A percentile compares a stretch with the other conserved stretches of the same genome.
These are phyloP conservation scores for Neopestalotiopsis sp. DNA, from an alignment of 2,329 filamentous ascomycete species.

Conservation along the genomic window DNA sequence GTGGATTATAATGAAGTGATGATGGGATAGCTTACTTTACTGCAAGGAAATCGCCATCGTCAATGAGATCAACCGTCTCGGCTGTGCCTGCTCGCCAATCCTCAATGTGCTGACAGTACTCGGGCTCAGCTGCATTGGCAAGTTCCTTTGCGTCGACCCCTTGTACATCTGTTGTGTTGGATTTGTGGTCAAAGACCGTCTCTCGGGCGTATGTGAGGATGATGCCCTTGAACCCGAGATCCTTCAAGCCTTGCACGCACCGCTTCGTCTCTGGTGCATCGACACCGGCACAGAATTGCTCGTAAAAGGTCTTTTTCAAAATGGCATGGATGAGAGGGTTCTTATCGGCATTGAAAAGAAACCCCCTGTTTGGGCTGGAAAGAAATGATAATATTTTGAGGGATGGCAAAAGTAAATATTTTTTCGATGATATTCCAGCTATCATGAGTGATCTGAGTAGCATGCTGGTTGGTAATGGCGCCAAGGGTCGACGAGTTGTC, in stretches of 20 bases:
- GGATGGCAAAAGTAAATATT: slow-evolving; percentile 43
- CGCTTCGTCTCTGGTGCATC: slow-evolving; percentile 50
- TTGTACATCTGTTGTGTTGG: slow-evolving; percentile 29
- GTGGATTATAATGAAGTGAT: not conserved
- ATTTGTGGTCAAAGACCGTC: slow-evolving; percentile 46
- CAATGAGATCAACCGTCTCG: slow-evolving; percentile 38
- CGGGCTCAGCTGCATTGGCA: not conserved
- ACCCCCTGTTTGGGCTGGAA: slow-evolving; percentile 39
- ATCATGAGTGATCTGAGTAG: slow-evolving; percentile 49
- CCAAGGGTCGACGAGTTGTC: slow-evolving; percentile 33
- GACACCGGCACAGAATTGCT: slow-evolving; percentile 63
- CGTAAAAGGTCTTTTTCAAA: slow-evolving; percentile 56
- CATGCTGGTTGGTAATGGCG: slow-evolving; percentile 38
- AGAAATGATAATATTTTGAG: slow-evolving; percentile 45
- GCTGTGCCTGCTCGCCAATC: slow-evolving; percentile 41
- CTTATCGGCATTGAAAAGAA: slow-evolving; percentile 49
- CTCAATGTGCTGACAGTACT: slow-evolving; percentile 41
- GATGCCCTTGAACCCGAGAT: slow-evolving; percentile 59
- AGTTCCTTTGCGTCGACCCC: slow-evolving; percentile 20
- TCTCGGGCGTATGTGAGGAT: slow-evolving; percentile 60
- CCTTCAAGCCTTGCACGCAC: slow-evolving; percentile 48
- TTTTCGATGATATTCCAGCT: slow-evolving; percentile 52
- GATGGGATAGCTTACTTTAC: slow-evolving; percentile 40
- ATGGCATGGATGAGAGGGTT: slow-evolving; percentile 54
- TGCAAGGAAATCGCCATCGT: slow-evolving; percentile 42